These are phyloP conservation scores for Ceriops zippeliana DNA, from an alignment of 345 rosid genomes.

Conservation along the genomic window DNA sequence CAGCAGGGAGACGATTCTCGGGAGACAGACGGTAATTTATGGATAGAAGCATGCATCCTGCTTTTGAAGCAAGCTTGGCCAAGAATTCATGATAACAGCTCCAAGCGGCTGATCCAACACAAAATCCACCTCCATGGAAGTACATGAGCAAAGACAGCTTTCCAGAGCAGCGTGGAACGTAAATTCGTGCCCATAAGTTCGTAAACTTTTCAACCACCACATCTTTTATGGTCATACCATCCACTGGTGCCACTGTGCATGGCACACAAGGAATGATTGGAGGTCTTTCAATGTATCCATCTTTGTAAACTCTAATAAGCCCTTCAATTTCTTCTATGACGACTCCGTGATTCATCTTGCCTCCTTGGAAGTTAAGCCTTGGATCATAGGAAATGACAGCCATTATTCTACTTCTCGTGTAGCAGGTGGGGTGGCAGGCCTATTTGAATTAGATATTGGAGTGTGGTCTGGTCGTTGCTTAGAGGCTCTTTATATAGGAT, in stretches of 20 bases:
- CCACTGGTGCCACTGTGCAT: constrained; percentile 1
- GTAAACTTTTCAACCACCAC: constrained; percentile 13
- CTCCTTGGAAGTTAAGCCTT: constrained; percentile 9
- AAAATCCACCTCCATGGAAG: constrained; percentile 37
- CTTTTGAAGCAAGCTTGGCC: constrained; percentile 19
- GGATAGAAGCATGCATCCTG: constrained; percentile 20
- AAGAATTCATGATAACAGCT: constrained; percentile 24
- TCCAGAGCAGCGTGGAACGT: constrained; percentile 4
- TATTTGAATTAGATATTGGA: neutral
- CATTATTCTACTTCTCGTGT: constrained; percentile 10
- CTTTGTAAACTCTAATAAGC: constrained; percentile 26
- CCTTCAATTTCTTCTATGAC: constrained; percentile 29
- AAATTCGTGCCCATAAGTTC: constrained; percentile 25
- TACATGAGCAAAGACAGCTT: constrained; percentile 24
- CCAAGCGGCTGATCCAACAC: constrained; percentile 33
- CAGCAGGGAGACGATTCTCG: constrained; percentile 28
- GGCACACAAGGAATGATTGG: constrained; percentile 18
- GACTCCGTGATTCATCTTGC: constrained; percentile 10
- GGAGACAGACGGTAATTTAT: constrained; percentile 25
- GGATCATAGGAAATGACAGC: constrained; percentile 21
- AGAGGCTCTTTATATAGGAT: constrained; percentile 25
- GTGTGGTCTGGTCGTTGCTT: neutral
- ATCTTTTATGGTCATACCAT: constrained; percentile 18
- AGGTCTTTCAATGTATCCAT: constrained; percentile 26
- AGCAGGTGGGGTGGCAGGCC: neutral